Evolutionary conservation across 345 rosid genomes (phyloP).

Genomic region (Gossypium herbaceum): DNA sequence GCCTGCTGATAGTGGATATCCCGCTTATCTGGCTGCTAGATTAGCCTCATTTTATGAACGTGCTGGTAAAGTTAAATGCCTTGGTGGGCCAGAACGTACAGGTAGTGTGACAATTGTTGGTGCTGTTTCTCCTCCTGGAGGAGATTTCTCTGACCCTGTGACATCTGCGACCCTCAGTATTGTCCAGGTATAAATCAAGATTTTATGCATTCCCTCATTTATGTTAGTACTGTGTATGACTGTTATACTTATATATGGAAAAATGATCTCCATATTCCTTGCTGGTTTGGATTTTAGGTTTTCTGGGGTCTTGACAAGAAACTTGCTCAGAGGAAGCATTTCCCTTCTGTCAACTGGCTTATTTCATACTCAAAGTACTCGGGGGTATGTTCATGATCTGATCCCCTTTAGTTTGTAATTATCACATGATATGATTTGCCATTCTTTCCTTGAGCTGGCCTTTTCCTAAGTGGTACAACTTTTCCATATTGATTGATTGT

Average conservation of each 20-base stretch:
- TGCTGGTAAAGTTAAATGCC: slow-evolving; percentile 99
- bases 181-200: slow-evolving; percentile 74
- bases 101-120: slow-evolving; percentile 99
- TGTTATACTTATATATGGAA: no score
- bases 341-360: slow-evolving; percentile 99
- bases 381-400: slow-evolving; percentile 45
- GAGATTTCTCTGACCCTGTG: slow-evolving; percentile 99
- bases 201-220: background rate
- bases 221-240: background rate
- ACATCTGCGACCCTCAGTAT: slow-evolving; percentile 99
- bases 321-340: slow-evolving; percentile 99
- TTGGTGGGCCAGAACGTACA: slow-evolving; percentile 93
- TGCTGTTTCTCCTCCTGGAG: slow-evolving; percentile 99
- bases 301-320: slow-evolving; percentile 99
- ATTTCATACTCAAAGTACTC: slow-evolving; percentile 98
- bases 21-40: slow-evolving; percentile 99
- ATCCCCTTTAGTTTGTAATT: background rate
- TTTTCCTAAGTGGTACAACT: background rate
- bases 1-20: slow-evolving; percentile 99
- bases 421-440: background rate
- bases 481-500: slow-evolving; percentile 2
- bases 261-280: background rate
- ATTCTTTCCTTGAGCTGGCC: background rate
- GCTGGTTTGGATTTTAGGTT: slow-evolving; percentile 51
- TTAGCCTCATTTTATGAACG: slow-evolving; percentile 98